These are phyloP conservation scores for Nissolia schottii DNA, from an alignment of 306 rosid species.

Conservation along the genomic window DNA sequence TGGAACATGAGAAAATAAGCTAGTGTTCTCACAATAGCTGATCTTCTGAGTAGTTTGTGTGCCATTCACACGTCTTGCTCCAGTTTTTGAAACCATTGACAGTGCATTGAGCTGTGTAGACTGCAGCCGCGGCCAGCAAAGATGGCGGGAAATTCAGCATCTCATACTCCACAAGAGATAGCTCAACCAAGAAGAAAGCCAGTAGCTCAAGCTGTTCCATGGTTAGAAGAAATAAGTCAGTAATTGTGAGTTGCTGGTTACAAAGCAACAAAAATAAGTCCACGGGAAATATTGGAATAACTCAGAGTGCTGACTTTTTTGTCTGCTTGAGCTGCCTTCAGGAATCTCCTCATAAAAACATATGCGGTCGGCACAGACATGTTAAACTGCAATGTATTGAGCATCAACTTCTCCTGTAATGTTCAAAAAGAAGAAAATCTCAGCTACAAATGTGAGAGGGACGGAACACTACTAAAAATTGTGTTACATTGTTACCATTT, in stretches of 20 bases:
- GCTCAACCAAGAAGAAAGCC: conserved; percentile 88
- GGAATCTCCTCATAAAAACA: conserved; percentile 78
- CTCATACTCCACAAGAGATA: conserved; percentile 78
- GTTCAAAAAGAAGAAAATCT: background rate
- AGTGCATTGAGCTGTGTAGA: conserved; percentile 68
- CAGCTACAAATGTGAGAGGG: background rate
- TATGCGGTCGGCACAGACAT: conserved; percentile 88
- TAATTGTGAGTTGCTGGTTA: background rate
- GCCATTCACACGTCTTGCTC: conserved; percentile 88
- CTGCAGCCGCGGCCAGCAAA: conserved; percentile 77
- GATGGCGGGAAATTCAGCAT: conserved; percentile 88
- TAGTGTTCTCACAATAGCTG: conserved; percentile 58
- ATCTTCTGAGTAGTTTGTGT: conserved; percentile 75
- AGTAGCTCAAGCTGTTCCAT: conserved; percentile 68
- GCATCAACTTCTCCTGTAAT: conserved; percentile 79
- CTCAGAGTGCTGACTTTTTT: conserved; percentile 44
- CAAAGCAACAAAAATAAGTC: background rate
- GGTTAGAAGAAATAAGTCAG: background rate
- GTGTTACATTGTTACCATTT: conserved; percentile 50
- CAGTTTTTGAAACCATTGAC: conserved; percentile 59
- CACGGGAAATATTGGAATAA: background rate
- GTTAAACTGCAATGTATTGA: conserved; percentile 77
- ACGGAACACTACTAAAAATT: background rate
- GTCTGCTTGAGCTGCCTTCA: conserved; percentile 91
- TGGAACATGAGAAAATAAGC: background rate